Evolutionary conservation across 225 moss, liverwort and hornwort species (phyloP).

Genomic region (Takakia lepidozioides): DNA sequence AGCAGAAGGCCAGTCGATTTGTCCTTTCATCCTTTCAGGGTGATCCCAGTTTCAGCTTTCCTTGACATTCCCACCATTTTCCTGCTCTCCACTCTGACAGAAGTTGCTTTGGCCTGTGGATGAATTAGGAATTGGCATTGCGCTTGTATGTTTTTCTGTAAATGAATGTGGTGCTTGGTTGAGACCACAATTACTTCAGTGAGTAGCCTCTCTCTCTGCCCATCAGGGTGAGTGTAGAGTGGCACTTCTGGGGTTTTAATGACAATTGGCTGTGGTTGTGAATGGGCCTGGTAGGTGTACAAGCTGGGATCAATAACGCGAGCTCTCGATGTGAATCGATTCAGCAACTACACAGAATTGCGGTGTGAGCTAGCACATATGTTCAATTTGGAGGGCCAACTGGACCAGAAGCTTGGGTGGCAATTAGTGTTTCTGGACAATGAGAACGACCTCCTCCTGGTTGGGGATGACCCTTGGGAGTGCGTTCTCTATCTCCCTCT

Average conservation of each 20-base stretch:
- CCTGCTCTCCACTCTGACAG: too few species aligned
- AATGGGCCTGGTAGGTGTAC: conserved; percentile 46
- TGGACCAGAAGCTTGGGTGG: conserved; percentile 87
- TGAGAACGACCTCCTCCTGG: conserved; percentile 81
- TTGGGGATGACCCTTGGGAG: conserved; percentile 86
- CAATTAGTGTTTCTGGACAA: conserved; percentile 75
- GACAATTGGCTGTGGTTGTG: background rate
- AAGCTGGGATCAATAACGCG: conserved; percentile 85
- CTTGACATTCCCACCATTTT: too few species aligned
- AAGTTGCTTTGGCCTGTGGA: background rate
- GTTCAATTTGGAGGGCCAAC: conserved; percentile 79
- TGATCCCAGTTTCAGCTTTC: too few species aligned
- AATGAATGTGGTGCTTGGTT: background rate
- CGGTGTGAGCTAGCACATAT: conserved; percentile 74
- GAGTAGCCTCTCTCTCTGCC: too few species aligned
- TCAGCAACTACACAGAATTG: conserved; percentile 62
- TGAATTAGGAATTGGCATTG: too few species aligned
- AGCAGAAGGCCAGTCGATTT: too few species aligned
- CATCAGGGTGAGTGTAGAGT: too few species aligned
- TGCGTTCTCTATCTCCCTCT: conserved; percentile 28
- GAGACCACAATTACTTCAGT: too few species aligned
- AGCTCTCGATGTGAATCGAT: conserved; percentile 82
- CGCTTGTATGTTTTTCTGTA: background rate
- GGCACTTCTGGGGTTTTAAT: too few species aligned
- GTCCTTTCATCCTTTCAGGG: too few species aligned